Evolutionary conservation across 129 eudicot genomes (phyloP), one percentile per base, ranked within the genome.

Genomic region (Solidago caesia): DNA sequence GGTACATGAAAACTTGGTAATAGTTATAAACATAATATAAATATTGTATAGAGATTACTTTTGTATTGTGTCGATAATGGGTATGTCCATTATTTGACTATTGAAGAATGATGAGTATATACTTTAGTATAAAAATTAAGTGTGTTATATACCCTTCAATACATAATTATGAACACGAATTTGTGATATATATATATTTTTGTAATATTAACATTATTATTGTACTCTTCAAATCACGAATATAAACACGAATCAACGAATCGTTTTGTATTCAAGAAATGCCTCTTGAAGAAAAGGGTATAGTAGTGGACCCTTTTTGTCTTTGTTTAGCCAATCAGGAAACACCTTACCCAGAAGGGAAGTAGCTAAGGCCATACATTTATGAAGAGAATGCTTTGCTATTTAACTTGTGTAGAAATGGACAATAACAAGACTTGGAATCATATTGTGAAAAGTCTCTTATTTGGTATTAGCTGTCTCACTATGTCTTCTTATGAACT

Each of bases 301-400:
- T 53, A 53, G 11, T 29, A 64, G 11, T 29, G 61, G 82, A 4
- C 48, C 73, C 61, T 44, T 27, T 79, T 71, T 66, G 42, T 26
- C 41, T 44, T 61, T 44, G 68, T 4, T 64, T 44, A 79, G 73
- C 82, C 82, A 64, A 79, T 79, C 44, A 72, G 78, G 29, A 44
- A 44, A 60, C 53, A 72, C 73, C 82, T 79, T 79, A 72, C 62
- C 73, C 68, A 64, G 10, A 72, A 41, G 82, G 68, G 29, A 64
- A 64, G 51, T 49, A 33, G 68, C 58, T 64, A 64, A 14, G 67
- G 73, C 82, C 82, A 71, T 71, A 72, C 66, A 51, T 71, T 51
- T 41, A 70, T 7, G 46, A 8, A 51, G 21, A 26, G 47, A 27
- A 52, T 59, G n/a, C 4, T 66, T 44, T 26, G 13, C 6, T 42